Conservation (phyloP, 169 alveolate genomes). For the Plasmodium knowlesi region DNA sequence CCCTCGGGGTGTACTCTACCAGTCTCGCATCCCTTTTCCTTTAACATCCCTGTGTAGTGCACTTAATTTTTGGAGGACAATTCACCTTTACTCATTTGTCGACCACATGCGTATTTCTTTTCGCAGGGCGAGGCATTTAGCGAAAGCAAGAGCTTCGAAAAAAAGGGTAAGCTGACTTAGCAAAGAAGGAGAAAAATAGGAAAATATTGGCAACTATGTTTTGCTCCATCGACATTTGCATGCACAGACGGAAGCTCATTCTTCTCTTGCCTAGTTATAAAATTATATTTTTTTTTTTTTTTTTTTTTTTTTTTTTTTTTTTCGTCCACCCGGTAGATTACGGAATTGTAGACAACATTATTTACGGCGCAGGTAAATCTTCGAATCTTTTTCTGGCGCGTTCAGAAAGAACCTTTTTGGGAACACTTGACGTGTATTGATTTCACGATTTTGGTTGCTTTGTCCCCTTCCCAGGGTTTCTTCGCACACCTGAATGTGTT, state of each 20-base stretch:
- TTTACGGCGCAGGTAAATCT: slow-evolving; percentile 62
- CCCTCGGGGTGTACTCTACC: neutral
- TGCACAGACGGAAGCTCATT: neutral
- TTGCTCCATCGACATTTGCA: neutral
- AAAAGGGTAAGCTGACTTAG: too few species aligned
- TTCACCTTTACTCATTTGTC: neutral
- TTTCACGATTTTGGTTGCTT: neutral
- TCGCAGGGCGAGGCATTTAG: slow-evolving; percentile 18
- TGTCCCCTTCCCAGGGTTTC: neutral
- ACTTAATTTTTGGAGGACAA: neutral
- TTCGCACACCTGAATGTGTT: neutral
- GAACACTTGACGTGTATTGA: neutral
- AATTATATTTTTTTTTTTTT: neutral
- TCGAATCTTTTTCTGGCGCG: neutral
- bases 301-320: neutral
- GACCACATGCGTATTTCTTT: neutral
- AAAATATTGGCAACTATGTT: neutral
- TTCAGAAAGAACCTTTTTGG: neutral
- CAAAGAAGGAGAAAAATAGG: neutral
- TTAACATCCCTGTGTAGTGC: neutral
- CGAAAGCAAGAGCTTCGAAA: slow-evolving; percentile 31
- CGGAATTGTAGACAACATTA: slow-evolving; percentile 43
- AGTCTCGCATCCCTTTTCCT: neutral
- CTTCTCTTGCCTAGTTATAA: neutral
- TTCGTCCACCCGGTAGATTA: slow-evolving; percentile 9